Conservation (phyloP, 2,329 filamentous ascomycete genomes). For the Talaromyces verruculosus region DNA sequence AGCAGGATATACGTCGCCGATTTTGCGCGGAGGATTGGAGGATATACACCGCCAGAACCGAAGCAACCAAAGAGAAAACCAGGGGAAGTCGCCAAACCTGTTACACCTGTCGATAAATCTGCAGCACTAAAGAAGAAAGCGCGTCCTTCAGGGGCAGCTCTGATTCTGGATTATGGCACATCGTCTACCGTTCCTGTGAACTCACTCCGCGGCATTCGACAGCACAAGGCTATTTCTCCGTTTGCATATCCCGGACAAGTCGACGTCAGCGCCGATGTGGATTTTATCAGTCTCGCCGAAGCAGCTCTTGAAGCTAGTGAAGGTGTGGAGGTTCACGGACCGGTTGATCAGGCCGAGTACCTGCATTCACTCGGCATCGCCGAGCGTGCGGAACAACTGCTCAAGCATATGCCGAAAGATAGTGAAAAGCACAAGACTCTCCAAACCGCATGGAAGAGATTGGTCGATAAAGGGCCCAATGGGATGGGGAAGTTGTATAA, state of each 20-base stretch:
- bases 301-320: constrained; percentile 71
- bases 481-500: constrained; percentile 98
- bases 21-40: constrained; percentile 79
- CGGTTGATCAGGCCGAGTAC: constrained; percentile 81
- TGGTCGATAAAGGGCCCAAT: constrained; percentile 77
- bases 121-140: constrained; percentile 49
- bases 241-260: constrained; percentile 78
- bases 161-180: constrained; percentile 96
- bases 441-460: constrained; percentile 71
- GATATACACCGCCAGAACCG: constrained; percentile 50
- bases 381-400: constrained; percentile 70
- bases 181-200: constrained; percentile 76
- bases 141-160: constrained; percentile 73
- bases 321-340: constrained; percentile 87
- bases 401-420: constrained; percentile 51
- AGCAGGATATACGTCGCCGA: constrained; percentile 75
- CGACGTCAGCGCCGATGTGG: constrained; percentile 89
- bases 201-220: constrained; percentile 83
- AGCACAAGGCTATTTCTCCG: constrained; percentile 73
- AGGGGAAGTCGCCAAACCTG: constrained; percentile 8
- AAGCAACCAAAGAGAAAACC: constrained; percentile 12
- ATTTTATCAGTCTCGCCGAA: constrained; percentile 85
- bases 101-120: background rate
- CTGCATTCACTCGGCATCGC: constrained; percentile 77
- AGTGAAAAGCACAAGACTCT: constrained; percentile 56